Percentiles rank a stretch among this genome's conserved stretches.
phyloP scores from a whole-genome alignment of 2,329 filamentous ascomycete species.

The Epichloe brachyelytri region DNA sequence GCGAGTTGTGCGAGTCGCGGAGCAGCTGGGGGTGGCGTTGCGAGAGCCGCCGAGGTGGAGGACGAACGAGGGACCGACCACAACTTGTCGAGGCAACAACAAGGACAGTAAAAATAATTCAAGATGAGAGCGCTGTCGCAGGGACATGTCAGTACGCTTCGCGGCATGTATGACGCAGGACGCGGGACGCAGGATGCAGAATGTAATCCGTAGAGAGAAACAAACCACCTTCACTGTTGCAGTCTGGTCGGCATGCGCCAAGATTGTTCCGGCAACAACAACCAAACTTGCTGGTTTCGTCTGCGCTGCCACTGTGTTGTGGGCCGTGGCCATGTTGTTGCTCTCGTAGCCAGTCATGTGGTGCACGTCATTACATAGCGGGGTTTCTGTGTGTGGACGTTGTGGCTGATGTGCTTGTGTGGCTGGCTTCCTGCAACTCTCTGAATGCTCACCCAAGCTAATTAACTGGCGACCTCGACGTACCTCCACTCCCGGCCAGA shows the following conservation, averaged over 20 bases:
- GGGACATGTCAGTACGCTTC: neutral
- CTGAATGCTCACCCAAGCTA: no score
- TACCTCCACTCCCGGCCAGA: conserved; percentile 7
- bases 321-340: no score
- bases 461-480: neutral
- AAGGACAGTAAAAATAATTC: neutral
- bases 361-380: neutral
- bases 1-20: no score
- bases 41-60: no score
- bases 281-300: neutral
- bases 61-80: no score
- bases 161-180: neutral
- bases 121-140: neutral
- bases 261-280: no score
- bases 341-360: conserved; percentile 1
- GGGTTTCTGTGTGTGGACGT: neutral
- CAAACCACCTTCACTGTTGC: neutral
- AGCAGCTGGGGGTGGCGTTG: no score
- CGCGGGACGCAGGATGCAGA: neutral
- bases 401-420: neutral
- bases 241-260: neutral
- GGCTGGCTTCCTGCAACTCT: neutral
- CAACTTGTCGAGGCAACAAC: no score
- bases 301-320: no score
- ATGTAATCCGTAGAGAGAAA: neutral